Percentiles rank a stretch among this genome's conserved stretches.
These are phyloP conservation scores for Trichoderma sp. DNA, from an alignment of 2,329 filamentous ascomycete species.

Conservation along the genomic window DNA sequence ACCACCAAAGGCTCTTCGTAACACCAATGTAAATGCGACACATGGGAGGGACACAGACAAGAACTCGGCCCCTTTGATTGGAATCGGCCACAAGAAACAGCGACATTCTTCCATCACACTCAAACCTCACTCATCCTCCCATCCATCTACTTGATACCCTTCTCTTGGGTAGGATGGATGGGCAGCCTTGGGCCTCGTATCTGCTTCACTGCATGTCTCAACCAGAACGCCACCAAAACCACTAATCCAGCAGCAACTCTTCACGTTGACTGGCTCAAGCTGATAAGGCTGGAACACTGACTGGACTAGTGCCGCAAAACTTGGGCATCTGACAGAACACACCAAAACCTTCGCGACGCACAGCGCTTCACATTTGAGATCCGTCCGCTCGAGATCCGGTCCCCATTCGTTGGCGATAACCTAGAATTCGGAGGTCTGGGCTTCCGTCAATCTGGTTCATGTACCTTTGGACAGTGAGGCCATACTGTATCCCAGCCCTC, in stretches of 20 bases:
- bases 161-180: not conserved
- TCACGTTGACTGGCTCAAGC: not conserved
- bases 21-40: not conserved
- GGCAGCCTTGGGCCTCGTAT: not conserved
- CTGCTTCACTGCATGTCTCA: conserved; percentile 5
- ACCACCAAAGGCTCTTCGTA: not conserved
- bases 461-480: conserved; percentile 10
- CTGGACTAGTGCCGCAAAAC: not conserved
- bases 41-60: not conserved
- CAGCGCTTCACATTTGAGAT: not conserved
- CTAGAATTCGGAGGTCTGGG: not conserved
- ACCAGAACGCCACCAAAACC: not conserved
- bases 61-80: not conserved
- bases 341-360: not conserved
- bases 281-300: not conserved
- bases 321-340: not conserved
- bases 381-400: not conserved
- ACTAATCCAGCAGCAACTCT: not conserved
- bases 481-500: conserved; percentile 4
- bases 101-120: not conserved
- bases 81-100: not conserved
- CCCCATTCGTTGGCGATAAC: not conserved
- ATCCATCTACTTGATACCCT: not conserved
- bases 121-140: not conserved
- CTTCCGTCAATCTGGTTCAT: not conserved